phyloP scores from a whole-genome alignment of 2,329 filamentous ascomycete species.

The Chalara sp. region DNA sequence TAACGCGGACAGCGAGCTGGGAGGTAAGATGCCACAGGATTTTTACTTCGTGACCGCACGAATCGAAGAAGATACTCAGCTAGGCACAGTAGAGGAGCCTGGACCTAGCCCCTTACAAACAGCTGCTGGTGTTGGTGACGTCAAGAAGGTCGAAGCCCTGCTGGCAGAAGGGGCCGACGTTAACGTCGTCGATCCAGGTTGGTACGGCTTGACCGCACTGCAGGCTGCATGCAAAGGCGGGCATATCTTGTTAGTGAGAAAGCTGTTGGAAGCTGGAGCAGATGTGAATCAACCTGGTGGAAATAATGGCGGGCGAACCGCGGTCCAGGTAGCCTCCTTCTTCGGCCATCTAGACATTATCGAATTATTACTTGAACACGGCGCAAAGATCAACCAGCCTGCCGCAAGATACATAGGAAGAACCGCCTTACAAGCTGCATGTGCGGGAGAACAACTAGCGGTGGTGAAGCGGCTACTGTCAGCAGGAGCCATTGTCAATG shows the following conservation, averaged over 20 bases:
- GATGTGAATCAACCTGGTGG: not conserved
- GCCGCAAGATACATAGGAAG: not conserved
- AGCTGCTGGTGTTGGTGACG: not conserved
- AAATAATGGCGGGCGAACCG: not conserved
- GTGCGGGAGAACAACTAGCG: not conserved
- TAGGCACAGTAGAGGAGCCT: not conserved
- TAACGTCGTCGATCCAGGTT: not conserved
- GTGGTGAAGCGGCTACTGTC: not conserved
- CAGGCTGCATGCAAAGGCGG: constrained; percentile 4
- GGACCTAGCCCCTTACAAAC: not conserved
- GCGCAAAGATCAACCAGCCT: not conserved
- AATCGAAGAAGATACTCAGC: not conserved
- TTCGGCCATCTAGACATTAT: not conserved
- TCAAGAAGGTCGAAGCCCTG: not conserved
- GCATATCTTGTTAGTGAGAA: not conserved
- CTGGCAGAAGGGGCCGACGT: not conserved
- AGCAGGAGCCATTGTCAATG: not conserved
- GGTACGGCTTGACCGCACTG: not conserved
- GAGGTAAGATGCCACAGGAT: too few relatives aligned
- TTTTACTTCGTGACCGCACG: too few relatives aligned
- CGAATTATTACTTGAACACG: not conserved
- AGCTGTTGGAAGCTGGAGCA: not conserved
- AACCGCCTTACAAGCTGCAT: not conserved
- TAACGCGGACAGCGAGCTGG: too few relatives aligned
- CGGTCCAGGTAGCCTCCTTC: not conserved